Conservation (phyloP, 1,284 basidiomycete genomes). For the Trametes polyzona region DNA sequence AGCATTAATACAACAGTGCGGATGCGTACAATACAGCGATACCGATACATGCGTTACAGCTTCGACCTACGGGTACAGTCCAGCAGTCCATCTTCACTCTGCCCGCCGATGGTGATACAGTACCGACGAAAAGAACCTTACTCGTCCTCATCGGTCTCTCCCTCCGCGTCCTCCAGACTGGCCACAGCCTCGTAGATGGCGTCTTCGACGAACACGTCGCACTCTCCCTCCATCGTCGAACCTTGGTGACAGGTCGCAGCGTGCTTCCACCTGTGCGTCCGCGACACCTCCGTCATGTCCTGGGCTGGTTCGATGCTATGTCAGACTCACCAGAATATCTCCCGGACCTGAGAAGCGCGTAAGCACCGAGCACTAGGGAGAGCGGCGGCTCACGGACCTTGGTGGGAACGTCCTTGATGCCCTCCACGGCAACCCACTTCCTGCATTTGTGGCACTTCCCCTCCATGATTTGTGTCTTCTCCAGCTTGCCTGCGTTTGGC, state of each 20-base stretch:
- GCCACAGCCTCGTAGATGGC: slow-evolving; percentile 25
- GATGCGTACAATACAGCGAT: slow-evolving; percentile 6
- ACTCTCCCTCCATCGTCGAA: slow-evolving; percentile 55
- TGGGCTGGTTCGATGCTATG: not conserved
- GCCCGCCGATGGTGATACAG: not conserved
- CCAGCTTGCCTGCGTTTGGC: slow-evolving; percentile 54
- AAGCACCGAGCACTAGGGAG: not conserved
- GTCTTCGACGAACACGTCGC: slow-evolving; percentile 54
- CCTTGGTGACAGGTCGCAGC: slow-evolving; percentile 71
- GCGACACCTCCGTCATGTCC: not conserved
- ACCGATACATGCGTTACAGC: slow-evolving; percentile 1
- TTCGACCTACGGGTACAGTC: no score
- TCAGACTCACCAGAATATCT: slow-evolving; percentile 66
- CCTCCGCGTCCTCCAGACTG: slow-evolving; percentile 1
- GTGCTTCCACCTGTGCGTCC: slow-evolving; percentile 72
- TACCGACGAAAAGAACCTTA: not conserved
- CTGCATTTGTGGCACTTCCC: slow-evolving; percentile 77
- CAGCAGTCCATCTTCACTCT: not conserved
- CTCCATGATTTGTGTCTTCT: slow-evolving; percentile 61
- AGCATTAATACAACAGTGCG: slow-evolving; percentile 5
- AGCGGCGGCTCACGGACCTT: slow-evolving; percentile 52
- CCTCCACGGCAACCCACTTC: slow-evolving; percentile 73
- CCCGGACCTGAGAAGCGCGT: slow-evolving; percentile 54
- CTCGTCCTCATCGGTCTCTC: slow-evolving; percentile 6
- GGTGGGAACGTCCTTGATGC: slow-evolving; percentile 67